Conservation (phyloP, 1,139 yeast species). For the Suhomyces guaymorum region DNA sequence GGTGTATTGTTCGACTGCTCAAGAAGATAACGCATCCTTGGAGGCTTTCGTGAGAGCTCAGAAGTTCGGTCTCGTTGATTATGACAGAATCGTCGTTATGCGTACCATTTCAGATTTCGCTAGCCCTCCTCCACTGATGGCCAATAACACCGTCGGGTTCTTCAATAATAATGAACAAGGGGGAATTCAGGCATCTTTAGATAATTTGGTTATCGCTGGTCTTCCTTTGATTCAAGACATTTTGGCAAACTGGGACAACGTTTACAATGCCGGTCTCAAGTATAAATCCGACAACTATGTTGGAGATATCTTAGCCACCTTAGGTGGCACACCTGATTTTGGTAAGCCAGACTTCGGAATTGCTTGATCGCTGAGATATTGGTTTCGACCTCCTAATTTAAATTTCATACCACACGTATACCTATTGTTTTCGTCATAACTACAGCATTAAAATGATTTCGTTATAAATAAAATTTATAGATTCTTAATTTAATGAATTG, state of each 20-base stretch:
- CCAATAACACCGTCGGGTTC: slow-evolving; percentile 48
- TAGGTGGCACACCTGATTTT: slow-evolving; percentile 33
- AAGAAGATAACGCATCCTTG: slow-evolving; percentile 68
- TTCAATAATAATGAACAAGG: slow-evolving; percentile 55
- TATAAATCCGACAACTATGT: slow-evolving; percentile 53
- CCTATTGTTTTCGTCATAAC: too few relatives aligned
- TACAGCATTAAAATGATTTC: too few relatives aligned
- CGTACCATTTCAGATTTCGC: slow-evolving; percentile 66
- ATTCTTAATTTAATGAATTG: too few relatives aligned
- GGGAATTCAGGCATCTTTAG: slow-evolving; percentile 51
- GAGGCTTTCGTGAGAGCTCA: slow-evolving; percentile 61
- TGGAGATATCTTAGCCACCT: slow-evolving; percentile 59
- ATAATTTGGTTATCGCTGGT: slow-evolving; percentile 57
- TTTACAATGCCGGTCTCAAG: slow-evolving; percentile 39
- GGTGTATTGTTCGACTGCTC: slow-evolving; percentile 62
- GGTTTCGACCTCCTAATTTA: not conserved
- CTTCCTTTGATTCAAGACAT: slow-evolving; percentile 57
- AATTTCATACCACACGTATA: too few relatives aligned
- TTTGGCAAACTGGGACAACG: slow-evolving; percentile 51
- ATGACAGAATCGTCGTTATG: slow-evolving; percentile 57
- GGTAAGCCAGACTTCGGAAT: slow-evolving; percentile 15
- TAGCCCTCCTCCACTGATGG: slow-evolving; percentile 51
- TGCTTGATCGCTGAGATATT: slow-evolving; percentile 8
- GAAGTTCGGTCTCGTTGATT: slow-evolving; percentile 56
- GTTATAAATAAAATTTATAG: too few relatives aligned